Percentiles rank a stretch among this genome's conserved stretches.
phyloP scores from a whole-genome alignment of 2,329 filamentous ascomycete genomes.

The Clarireedia monteithiana region DNA sequence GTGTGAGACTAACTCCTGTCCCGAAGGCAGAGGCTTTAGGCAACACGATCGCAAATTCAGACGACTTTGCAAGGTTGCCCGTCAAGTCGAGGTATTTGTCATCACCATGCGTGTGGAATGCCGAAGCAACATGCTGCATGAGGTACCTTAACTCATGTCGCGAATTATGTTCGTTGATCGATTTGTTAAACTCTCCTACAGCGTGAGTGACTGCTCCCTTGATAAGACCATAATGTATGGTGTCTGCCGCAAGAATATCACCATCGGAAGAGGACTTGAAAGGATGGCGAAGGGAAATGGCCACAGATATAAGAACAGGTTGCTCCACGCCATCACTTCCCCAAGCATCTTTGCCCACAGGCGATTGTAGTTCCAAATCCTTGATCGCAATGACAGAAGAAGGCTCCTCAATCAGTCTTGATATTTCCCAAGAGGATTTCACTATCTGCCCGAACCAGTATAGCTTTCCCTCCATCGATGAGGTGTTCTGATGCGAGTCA shows the following conservation, averaged over 20 bases:
- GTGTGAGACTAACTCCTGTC: slow-evolving; percentile 44
- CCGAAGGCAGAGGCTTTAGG: slow-evolving; percentile 65
- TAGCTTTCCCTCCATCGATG: too few relatives aligned
- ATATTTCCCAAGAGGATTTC: background rate
- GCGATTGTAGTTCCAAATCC: background rate
- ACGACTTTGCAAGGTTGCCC: slow-evolving; percentile 25
- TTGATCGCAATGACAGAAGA: background rate
- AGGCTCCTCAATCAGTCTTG: background rate
- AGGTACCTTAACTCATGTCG: background rate
- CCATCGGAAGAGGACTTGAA: slow-evolving; percentile 50
- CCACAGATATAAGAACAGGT: slow-evolving; percentile 53
- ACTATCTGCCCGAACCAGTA: too few relatives aligned
- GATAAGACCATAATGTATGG: slow-evolving; percentile 66
- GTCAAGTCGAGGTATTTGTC: background rate
- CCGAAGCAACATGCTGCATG: background rate
- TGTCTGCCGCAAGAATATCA: slow-evolving; percentile 60
- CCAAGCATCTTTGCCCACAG: slow-evolving; percentile 50
- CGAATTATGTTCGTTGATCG: background rate
- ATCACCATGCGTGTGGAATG: background rate
- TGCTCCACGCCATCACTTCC: slow-evolving; percentile 48
- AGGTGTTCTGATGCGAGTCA: too few relatives aligned
- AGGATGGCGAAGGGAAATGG: slow-evolving; percentile 45
- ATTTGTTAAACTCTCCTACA: slow-evolving; percentile 12
- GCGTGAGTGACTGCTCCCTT: slow-evolving; percentile 54
- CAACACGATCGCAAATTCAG: slow-evolving; percentile 48